Percentiles rank a stretch among this genome's conserved stretches.
These are phyloP conservation scores for Cochlearia excelsa DNA, from an alignment of 345 rosid species.

Conservation along the genomic window DNA sequence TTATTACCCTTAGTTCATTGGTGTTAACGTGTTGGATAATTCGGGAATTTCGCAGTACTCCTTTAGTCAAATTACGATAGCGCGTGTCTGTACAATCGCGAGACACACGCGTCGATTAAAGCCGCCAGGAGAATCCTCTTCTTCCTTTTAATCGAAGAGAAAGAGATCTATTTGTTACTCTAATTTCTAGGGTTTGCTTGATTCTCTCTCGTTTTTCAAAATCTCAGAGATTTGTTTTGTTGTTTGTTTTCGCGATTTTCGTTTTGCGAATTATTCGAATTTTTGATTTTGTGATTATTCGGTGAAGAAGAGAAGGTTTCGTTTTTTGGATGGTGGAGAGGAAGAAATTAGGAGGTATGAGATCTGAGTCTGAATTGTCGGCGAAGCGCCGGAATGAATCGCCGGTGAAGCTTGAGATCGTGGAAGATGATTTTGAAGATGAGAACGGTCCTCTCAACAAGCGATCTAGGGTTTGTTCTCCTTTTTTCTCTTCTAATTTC, in stretches of 20 bases:
- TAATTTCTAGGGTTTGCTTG: conserved; percentile 36
- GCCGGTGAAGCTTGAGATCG: conserved; percentile 85
- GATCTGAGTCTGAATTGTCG: conserved; percentile 47
- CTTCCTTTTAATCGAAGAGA: neutral
- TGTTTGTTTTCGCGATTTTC: neutral
- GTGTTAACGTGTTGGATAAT: neutral
- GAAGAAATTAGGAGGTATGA: conserved; percentile 61
- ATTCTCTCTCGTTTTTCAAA: conserved; percentile 21
- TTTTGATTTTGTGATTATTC: neutral
- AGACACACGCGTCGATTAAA: conserved; percentile 27
- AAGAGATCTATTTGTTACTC: conserved; percentile 23
- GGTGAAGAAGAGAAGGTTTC: neutral
- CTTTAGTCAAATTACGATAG: neutral
- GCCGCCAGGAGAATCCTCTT: conserved; percentile 40
- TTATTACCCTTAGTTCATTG: neutral
- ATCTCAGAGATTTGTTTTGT: neutral
- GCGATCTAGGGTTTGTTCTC: conserved; percentile 57
- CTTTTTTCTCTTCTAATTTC: conserved; percentile 37
- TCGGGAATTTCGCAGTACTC: conserved; percentile 1
- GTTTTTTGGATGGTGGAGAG: conserved; percentile 63
- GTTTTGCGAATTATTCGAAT: neutral
- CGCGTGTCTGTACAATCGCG: conserved; percentile 28
- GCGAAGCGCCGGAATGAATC: conserved; percentile 44
- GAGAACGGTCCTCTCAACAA: conserved; percentile 62
- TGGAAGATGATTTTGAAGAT: conserved; percentile 69